Conservation (phyloP, 768 basidiomycete species). For the Phanerochaete sordida region DNA sequence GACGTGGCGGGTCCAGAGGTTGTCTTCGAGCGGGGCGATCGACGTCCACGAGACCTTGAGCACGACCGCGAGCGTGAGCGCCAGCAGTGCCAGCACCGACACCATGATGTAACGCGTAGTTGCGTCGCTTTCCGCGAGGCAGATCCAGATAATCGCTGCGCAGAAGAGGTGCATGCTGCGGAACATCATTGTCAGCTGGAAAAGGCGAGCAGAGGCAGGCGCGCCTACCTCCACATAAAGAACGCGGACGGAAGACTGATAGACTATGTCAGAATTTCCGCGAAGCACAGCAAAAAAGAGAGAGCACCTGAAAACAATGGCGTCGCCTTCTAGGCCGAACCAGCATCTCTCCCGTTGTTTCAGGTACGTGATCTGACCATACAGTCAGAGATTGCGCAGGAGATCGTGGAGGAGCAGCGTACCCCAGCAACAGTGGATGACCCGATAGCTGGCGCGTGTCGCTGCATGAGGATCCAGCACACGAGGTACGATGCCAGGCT, state of each 20-base stretch:
- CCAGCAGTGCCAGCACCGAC: background rate
- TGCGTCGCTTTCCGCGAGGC: background rate
- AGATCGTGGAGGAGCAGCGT: background rate
- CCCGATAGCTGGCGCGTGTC: conserved; percentile 32
- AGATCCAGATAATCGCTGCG: background rate
- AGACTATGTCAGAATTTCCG: background rate
- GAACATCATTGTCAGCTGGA: conserved; percentile 4
- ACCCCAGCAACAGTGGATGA: conserved; percentile 33
- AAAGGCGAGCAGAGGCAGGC: conserved; percentile 24
- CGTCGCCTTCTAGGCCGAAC: conserved; percentile 24
- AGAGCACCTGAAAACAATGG: conserved; percentile 4
- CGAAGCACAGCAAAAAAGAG: too few relatives aligned
- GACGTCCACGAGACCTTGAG: background rate
- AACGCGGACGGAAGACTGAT: conserved; percentile 1
- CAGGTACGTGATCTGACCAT: conserved; percentile 20
- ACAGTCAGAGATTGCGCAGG: background rate
- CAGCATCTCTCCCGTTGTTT: conserved; percentile 6
- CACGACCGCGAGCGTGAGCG: background rate
- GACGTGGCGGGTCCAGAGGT: background rate
- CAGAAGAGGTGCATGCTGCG: conserved; percentile 8
- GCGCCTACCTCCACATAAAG: conserved; percentile 22
- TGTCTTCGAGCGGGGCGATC: background rate
- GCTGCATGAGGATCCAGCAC: conserved; percentile 40
- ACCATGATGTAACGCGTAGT: background rate
- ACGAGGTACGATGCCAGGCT: conserved; percentile 41